Percentiles rank a stretch among this genome's conserved stretches.
These are phyloP conservation scores for Pezicula radicicola DNA, from an alignment of 2,329 filamentous ascomycete genomes.

Conservation along the genomic window DNA sequence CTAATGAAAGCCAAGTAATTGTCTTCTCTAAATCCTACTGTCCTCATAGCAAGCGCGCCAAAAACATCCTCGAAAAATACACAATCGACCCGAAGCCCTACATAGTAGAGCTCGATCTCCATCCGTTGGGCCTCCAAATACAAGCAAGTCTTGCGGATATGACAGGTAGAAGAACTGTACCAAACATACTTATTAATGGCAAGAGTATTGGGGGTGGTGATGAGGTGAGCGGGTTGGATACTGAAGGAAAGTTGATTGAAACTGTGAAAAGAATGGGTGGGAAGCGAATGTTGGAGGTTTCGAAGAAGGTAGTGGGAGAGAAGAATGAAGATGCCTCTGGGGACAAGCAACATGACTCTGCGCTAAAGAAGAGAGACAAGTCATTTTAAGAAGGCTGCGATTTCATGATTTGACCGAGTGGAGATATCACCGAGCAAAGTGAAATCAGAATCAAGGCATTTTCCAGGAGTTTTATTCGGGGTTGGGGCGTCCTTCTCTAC, in stretches of 20 bases:
- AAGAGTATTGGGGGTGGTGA: conserved; percentile 89
- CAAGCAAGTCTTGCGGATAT: conserved; percentile 69
- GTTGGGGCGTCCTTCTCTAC: too few species aligned
- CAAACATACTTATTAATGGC: conserved; percentile 86
- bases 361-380: too few species aligned
- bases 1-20: conserved; percentile 57
- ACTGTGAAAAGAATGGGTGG: conserved; percentile 30
- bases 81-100: conserved; percentile 76
- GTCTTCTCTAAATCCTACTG: conserved; percentile 97
- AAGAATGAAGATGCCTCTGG: conserved; percentile 9
- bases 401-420: too few species aligned
- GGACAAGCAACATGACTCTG: too few species aligned
- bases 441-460: too few species aligned
- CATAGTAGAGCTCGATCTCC: conserved; percentile 86
- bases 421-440: too few species aligned
- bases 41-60: conserved; percentile 80
- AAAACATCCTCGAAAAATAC: conserved; percentile 80
- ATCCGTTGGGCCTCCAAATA: conserved; percentile 69
- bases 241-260: conserved; percentile 59
- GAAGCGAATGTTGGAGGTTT: neutral
- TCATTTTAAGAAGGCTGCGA: too few species aligned
- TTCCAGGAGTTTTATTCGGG: too few species aligned
- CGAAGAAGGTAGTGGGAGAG: conserved; percentile 29
- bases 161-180: conserved; percentile 83
- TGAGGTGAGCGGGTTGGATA: conserved; percentile 72